phyloP scores from a whole-genome alignment of 495 filamentous ascomycete genomes.

The Hypoxylon crocopeplum region DNA sequence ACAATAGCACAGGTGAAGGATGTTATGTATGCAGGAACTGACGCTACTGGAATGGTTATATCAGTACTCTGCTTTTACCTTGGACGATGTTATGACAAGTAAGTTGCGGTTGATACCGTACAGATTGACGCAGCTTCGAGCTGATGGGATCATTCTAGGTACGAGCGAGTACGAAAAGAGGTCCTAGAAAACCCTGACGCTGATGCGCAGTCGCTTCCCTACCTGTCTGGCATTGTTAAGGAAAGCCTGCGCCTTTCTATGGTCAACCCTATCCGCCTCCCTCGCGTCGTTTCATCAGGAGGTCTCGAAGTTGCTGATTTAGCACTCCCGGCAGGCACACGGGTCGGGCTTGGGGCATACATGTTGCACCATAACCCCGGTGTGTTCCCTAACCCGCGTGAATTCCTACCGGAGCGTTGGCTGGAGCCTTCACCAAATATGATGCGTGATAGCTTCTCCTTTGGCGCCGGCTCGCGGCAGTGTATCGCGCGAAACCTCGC shows the following conservation, averaged over 20 bases:
- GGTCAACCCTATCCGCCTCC: conserved; percentile 52
- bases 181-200: not conserved
- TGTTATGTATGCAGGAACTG: conserved; percentile 50
- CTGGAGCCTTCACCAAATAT: conserved; percentile 48
- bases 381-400: conserved; percentile 47
- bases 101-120: conserved; percentile 49
- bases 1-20: conserved; percentile 54
- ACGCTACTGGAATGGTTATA: conserved; percentile 56
- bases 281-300: conserved; percentile 56
- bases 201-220: conserved; percentile 54
- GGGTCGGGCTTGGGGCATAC: conserved; percentile 48
- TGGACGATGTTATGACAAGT: conserved; percentile 46
- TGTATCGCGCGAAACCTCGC: conserved; percentile 62
- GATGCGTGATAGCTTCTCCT: conserved; percentile 52
- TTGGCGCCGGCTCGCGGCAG: conserved; percentile 54
- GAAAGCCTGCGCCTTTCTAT: conserved; percentile 65
- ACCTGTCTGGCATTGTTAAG: conserved; percentile 58
- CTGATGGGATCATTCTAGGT: conserved; percentile 43
- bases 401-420: conserved; percentile 53
- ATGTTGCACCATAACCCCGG: conserved; percentile 47
- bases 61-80: conserved; percentile 61
- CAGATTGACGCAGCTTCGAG: conserved; percentile 32
- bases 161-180: conserved; percentile 10
- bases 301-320: conserved; percentile 36
- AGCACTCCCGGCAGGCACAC: conserved; percentile 33